Conservation (phyloP, 768 basidiomycete species). For the Collybia mongolica region DNA sequence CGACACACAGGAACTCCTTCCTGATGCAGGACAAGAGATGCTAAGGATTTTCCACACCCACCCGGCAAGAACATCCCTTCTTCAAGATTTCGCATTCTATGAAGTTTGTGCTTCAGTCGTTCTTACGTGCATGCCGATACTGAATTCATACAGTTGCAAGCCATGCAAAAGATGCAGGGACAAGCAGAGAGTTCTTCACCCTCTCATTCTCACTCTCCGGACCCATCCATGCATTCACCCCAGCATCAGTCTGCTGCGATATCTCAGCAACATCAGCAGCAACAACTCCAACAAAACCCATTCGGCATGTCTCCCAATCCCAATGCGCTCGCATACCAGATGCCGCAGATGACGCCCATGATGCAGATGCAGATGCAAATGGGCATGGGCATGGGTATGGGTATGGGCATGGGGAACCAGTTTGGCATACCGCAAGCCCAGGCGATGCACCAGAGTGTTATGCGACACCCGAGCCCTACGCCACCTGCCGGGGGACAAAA, state of each 20-base stretch:
- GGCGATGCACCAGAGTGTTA: conserved; percentile 83
- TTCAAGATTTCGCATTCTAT: conserved; percentile 93
- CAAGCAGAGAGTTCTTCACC: conserved; percentile 27
- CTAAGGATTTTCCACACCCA: conserved; percentile 93
- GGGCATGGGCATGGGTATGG: conserved; percentile 49
- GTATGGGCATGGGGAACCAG: conserved; percentile 46
- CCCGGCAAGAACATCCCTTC: conserved; percentile 86
- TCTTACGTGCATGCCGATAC: not conserved
- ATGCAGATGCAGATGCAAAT: conserved; percentile 58
- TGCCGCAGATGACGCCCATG: conserved; percentile 62
- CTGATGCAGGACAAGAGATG: conserved; percentile 97
- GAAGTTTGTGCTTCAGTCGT: conserved; percentile 52
- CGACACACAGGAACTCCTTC: conserved; percentile 95
- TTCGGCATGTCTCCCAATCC: conserved; percentile 47
- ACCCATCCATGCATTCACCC: conserved; percentile 37
- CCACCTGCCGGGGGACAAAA: conserved; percentile 35
- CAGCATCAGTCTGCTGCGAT: conserved; percentile 31
- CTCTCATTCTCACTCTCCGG: conserved; percentile 35
- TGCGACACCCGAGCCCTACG: conserved; percentile 63
- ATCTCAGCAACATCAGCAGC: conserved; percentile 25
- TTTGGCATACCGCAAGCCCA: conserved; percentile 59
- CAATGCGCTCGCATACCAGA: conserved; percentile 53
- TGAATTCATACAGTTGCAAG: conserved; percentile 57
- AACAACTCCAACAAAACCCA: conserved; percentile 41
- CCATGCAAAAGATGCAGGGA: conserved; percentile 72